phyloP scores from a whole-genome alignment of 106 monocot genomes.

The Amphibolis antarctica region DNA sequence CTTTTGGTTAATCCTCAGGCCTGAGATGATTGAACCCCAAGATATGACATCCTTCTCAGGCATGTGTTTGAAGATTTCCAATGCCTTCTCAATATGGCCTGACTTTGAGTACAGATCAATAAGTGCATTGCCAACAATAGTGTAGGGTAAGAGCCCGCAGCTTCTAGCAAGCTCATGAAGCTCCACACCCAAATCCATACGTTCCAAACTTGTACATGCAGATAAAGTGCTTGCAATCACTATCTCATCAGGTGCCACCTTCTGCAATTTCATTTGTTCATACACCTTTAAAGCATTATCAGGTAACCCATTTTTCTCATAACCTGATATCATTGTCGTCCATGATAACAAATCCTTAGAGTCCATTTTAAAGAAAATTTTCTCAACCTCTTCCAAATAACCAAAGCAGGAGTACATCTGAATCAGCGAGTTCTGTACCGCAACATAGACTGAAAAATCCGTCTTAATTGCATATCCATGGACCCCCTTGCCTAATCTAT shows the following conservation, averaged over 20 bases:
- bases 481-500: slow-evolving; percentile 32
- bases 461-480: slow-evolving; percentile 55
- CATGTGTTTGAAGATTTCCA: slow-evolving; percentile 57
- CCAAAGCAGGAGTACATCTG: slow-evolving; percentile 53
- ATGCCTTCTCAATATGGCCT: slow-evolving; percentile 49
- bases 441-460: slow-evolving; percentile 30
- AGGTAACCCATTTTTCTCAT: slow-evolving; percentile 53
- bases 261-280: slow-evolving; percentile 35
- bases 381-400: slow-evolving; percentile 38
- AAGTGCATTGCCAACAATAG: slow-evolving; percentile 48
- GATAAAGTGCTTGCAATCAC: slow-evolving; percentile 56
- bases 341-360: slow-evolving; percentile 68
- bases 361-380: slow-evolving; percentile 36
- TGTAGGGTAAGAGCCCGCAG: slow-evolving; percentile 31
- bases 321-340: slow-evolving; percentile 92
- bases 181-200: slow-evolving; percentile 43
- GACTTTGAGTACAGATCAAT: slow-evolving; percentile 77
- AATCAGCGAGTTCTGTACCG: slow-evolving; percentile 57
- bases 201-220: slow-evolving; percentile 54
- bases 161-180: slow-evolving; percentile 56
- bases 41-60: slow-evolving; percentile 61
- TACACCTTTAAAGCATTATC: slow-evolving; percentile 51
- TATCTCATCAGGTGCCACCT: slow-evolving; percentile 49
- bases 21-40: slow-evolving; percentile 72
- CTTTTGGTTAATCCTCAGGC: slow-evolving; percentile 47